Percentiles rank a stretch among this genome's conserved stretches.
Conservation (phyloP, 1,139 yeast genomes). For the Eremothecium gossypii region DNA sequence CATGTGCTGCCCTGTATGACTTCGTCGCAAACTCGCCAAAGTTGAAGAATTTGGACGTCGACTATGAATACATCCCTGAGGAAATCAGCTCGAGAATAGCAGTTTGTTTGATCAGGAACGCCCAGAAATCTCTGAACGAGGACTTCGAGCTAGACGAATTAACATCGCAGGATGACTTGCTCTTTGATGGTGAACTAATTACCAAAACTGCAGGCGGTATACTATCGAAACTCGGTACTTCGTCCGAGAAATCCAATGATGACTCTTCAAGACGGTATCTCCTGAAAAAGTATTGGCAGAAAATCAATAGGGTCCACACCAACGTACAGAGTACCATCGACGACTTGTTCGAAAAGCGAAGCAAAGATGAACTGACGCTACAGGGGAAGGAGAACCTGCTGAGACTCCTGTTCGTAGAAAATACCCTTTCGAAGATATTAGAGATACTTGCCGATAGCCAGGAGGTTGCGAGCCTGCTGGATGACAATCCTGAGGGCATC, state of each 20-base stretch:
- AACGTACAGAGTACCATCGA: conserved; percentile 55
- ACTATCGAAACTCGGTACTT: conserved; percentile 31
- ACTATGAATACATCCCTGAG: conserved; percentile 58
- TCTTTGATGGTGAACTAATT: conserved; percentile 46
- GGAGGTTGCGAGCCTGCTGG: conserved; percentile 11
- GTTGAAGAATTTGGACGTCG: conserved; percentile 64
- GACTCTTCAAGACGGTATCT: conserved; percentile 34
- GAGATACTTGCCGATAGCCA: conserved; percentile 38
- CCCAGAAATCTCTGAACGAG: conserved; percentile 52
- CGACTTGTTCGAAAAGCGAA: conserved; percentile 49
- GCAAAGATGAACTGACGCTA: conserved; percentile 44
- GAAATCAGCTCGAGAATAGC: conserved; percentile 71
- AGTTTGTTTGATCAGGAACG: conserved; percentile 70
- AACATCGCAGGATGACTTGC: conserved; percentile 37
- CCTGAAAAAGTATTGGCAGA: conserved; percentile 40
- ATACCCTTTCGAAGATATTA: conserved; percentile 55
- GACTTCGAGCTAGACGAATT: conserved; percentile 30
- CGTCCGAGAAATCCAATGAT: conserved; percentile 22
- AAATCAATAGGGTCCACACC: conserved; percentile 44
- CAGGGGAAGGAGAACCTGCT: conserved; percentile 68
- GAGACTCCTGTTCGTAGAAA: conserved; percentile 53
- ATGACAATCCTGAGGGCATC: conserved; percentile 3
- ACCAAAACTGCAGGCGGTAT: conserved; percentile 62
- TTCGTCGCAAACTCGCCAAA: conserved; percentile 59
- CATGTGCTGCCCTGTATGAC: conserved; percentile 60